These are phyloP conservation scores for Plasmodium fragile DNA, from an alignment of 169 alveolate genomes.

Conservation along the genomic window DNA sequence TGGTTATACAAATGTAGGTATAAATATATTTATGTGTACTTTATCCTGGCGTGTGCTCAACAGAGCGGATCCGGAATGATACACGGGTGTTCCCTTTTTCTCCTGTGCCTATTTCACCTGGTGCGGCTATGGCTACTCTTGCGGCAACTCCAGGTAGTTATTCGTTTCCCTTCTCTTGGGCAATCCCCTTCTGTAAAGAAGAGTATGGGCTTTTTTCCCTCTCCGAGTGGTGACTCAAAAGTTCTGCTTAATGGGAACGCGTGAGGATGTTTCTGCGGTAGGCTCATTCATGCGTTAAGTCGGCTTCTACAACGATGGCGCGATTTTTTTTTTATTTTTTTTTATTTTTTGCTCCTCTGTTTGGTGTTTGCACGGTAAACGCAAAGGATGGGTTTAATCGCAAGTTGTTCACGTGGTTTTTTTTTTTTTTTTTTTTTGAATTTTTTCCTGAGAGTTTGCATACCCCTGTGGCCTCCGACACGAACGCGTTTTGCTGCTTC, in stretches of 20 bases:
- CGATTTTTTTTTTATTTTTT: background rate
- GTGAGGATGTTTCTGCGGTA: background rate
- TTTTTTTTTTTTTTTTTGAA: background rate
- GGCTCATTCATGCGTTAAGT: background rate
- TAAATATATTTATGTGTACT: conserved; percentile 1
- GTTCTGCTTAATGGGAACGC: background rate
- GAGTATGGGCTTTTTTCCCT: background rate
- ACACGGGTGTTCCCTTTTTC: background rate
- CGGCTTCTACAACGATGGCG: background rate
- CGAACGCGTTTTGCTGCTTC: background rate
- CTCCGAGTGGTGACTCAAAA: background rate
- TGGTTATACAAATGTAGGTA: background rate
- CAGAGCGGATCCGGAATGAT: background rate
- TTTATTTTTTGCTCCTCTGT: background rate
- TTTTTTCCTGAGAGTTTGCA: background rate
- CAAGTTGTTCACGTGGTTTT: background rate
- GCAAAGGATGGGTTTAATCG: background rate
- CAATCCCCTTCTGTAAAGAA: background rate
- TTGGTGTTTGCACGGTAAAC: background rate
- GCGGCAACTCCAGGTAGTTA: background rate
- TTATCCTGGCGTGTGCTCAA: background rate
- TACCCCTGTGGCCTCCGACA: background rate
- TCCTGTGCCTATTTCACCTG: background rate
- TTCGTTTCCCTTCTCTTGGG: background rate
- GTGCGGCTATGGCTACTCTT: background rate